Evolutionary conservation across 192 early-diverging fungal species (phyloP), one percentile per base, ranked within the genome.

Genomic region (Dissophora ornata): DNA sequence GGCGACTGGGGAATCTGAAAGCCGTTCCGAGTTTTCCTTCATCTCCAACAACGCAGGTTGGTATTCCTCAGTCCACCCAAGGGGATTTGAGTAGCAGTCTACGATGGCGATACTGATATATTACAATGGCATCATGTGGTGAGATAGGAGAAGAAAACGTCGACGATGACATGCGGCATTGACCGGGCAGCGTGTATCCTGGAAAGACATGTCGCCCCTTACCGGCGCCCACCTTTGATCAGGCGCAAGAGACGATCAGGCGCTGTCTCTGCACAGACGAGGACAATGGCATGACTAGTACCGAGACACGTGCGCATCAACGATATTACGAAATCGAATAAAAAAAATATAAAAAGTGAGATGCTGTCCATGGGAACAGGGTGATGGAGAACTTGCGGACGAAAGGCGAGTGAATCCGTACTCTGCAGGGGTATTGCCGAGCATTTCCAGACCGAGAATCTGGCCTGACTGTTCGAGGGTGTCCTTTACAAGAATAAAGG

Each of bases 401-500:
- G n/a, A n/a, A 29, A 15, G 13, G 18, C 24, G 15, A n/a, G n/a
- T 25, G 24, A 52, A 48, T 28, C 13, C 55, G 28, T 77, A 67
- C 63, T 77, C 59, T 42, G 48, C 16, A 16, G 73, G 63, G 0
- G 73, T 57, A n/a, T 67, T 61, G 42, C 42, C 51, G 0, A 77
- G 53, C 26, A 77, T 33, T 22, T 77, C 64, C 24, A 77, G 40
- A 1, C 58, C 65, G 2, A 77, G 59, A 18, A 77, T 21, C 28
- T 62, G 73, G 8, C 73, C 73, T 7, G 73, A 77, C 34, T 77
- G 73, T 18, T 77, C 73, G 15, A 77, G 53, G 0, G 73, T 62
- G 53, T 77, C 73, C 38, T 77, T 77, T 45, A 77, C 58, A 4
- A 77, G 59, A 25, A 77, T 56, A 48, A 62, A 77, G 10, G 73